Base-by-base conservation (phyloP, 1,139 yeast species). In the Kodamaea arcana region DNA sequence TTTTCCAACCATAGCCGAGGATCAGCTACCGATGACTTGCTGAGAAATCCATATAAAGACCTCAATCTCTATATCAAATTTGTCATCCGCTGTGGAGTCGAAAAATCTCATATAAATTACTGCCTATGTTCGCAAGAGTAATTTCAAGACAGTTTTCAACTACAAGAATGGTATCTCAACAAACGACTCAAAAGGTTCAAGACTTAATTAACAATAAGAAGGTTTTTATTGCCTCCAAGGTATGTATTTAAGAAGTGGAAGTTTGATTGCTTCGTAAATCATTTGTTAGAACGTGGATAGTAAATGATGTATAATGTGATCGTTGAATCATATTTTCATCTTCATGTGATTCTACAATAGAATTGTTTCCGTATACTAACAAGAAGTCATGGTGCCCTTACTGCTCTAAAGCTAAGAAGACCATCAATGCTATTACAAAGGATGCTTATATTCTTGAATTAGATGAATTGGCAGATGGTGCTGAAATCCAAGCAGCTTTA, bases 151-250 rank as follows among this genome's bases (percentile, higher is more conserved):
- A 33, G n/a, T 29, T 46, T 12, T 31, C 46, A 11, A 34, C 39
- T 10, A 29, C 45, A 18, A 42, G 32, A 40, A 47, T 47, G 51
- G 50, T 61, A 32, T 72, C 80, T 35, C 71, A 74, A 51, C 75
- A 71, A 60, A 62, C 77, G 40, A 59, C 73, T 40, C 57, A 69
- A 31, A 76, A 75, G 55, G 84, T 83, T 47, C 75, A 84, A 59
- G 58, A 66, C 32, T 69, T 83, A 52, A 83, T 86, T 62, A 71
- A 73, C 51, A 62, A 72, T 41, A 76, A 83, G 64, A 78, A 80
- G 41, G 66, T 90, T 39, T 86, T 88, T 57, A 80, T 90, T 47
- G 96, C 96, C 36, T 82, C 95, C 35, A 88, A 88, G 72, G 69
- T 81, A 35, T 15, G 49, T 43, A 31, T 14, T 11, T 13, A 13